Conservation (phyloP, 768 basidiomycete genomes). For the Suillus fuscotomentosus region DNA sequence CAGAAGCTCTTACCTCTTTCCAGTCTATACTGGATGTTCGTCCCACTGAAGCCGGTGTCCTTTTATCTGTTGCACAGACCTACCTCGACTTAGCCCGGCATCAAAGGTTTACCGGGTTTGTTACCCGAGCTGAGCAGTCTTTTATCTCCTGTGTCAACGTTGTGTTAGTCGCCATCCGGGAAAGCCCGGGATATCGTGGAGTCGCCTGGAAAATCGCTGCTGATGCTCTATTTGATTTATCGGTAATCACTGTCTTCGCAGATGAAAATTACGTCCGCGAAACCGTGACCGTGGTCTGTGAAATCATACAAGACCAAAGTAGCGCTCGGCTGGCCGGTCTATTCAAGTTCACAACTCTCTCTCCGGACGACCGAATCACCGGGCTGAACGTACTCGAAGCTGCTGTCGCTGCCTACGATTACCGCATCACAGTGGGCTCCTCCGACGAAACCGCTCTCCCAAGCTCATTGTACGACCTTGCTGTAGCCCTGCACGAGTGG, state of each 20-base stretch:
- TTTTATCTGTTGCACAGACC: conserved; percentile 68
- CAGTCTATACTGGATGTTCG: conserved; percentile 50
- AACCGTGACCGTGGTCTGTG: conserved; percentile 32
- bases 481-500: conserved; percentile 56
- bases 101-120: conserved; percentile 69
- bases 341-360: conserved; percentile 32
- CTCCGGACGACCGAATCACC: conserved; percentile 22
- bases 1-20: conserved; percentile 72
- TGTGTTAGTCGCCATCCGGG: conserved; percentile 47
- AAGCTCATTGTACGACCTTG: conserved; percentile 76
- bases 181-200: conserved; percentile 60
- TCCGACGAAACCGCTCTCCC: conserved; percentile 49
- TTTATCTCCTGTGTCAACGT: conserved; percentile 59
- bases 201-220: conserved; percentile 83
- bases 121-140: conserved; percentile 69
- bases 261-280: conserved; percentile 40
- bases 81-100: conserved; percentile 68
- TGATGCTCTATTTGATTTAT: conserved; percentile 73
- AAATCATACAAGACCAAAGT: conserved; percentile 39
- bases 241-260: conserved; percentile 47
- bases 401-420: conserved; percentile 59
- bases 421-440: conserved; percentile 56
- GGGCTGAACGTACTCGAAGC: conserved; percentile 44
- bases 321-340: conserved; percentile 42
- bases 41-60: conserved; percentile 70